Conservation (phyloP, 108 stramenopile species). For the Mayamaea pseudoterrestris region DNA sequence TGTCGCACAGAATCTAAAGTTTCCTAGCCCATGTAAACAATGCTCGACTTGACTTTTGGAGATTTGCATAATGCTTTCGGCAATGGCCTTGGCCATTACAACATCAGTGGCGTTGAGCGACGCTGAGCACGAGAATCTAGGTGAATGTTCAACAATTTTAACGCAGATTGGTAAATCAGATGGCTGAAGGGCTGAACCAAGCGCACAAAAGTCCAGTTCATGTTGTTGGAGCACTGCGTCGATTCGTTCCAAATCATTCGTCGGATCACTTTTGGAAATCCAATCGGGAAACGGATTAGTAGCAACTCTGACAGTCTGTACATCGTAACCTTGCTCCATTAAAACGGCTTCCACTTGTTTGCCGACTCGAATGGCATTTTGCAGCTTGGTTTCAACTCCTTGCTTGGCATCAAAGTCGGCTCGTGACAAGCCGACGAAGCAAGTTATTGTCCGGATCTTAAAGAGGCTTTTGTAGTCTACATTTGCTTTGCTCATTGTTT, state of each 20-base stretch:
- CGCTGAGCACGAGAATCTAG: conserved; percentile 52
- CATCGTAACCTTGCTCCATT: conserved; percentile 34
- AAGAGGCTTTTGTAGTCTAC: conserved; percentile 1
- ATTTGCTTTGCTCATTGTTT: background rate
- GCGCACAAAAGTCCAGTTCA: conserved; percentile 48
- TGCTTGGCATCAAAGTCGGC: conserved; percentile 1
- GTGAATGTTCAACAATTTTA: conserved; percentile 26
- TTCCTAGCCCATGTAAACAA: conserved; percentile 46
- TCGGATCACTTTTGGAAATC: conserved; percentile 12
- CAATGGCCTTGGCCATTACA: conserved; percentile 23
- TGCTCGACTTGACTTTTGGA: conserved; percentile 21
- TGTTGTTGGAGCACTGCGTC: conserved; percentile 23
- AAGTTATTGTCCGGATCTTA: conserved; percentile 12
- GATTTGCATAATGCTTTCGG: conserved; percentile 38
- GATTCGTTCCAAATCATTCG: conserved; percentile 2
- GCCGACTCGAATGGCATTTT: conserved; percentile 10
- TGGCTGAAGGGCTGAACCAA: conserved; percentile 45
- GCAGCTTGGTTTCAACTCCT: conserved; percentile 10
- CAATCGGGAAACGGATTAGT: conserved; percentile 84
- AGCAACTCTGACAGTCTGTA: conserved; percentile 72
- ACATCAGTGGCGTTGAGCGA: conserved; percentile 25
- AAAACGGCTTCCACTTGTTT: conserved; percentile 15
- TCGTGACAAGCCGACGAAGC: conserved; percentile 7
- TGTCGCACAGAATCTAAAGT: conserved; percentile 63
- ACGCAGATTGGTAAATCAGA: conserved; percentile 27